Evolutionary conservation across 1,284 basidiomycete genomes (phyloP).

Genomic region (Cutaneotrichosporon sp.): DNA sequence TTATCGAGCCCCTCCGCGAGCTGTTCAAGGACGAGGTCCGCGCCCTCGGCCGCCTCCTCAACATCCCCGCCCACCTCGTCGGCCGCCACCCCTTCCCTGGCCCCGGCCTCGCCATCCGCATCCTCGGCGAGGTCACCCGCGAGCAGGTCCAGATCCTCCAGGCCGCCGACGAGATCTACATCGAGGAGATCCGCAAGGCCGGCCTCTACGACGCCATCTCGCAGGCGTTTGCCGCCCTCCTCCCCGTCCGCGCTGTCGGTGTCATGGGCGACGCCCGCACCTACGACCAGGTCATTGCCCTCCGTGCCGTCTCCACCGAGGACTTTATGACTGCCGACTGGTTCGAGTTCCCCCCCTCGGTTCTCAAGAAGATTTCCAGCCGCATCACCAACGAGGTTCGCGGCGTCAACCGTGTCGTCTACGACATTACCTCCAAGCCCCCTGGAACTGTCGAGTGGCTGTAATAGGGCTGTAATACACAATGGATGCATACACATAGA

Average conservation of each 20-base stretch:
- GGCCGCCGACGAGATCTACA: constrained; percentile 93
- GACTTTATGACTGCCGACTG: constrained; percentile 99
- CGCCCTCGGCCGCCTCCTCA: constrained; percentile 83
- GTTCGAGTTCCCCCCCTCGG: constrained; percentile 92
- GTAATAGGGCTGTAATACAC: constrained; percentile 22
- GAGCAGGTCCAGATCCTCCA: constrained; percentile 95
- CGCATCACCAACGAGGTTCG: constrained; percentile 91
- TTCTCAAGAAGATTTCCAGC: constrained; percentile 88
- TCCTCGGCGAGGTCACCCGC: constrained; percentile 89
- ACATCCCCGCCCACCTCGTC: constrained; percentile 90
- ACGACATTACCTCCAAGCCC: constrained; percentile 97
- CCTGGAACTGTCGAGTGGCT: constrained; percentile 65
- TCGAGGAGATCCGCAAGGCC: constrained; percentile 94
- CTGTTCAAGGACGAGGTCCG: constrained; percentile 99
- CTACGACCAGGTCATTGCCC: constrained; percentile 89
- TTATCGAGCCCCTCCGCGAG: constrained; percentile 96
- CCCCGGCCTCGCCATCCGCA: constrained; percentile 97
- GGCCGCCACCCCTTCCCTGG: constrained; percentile 99
- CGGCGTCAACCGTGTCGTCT: constrained; percentile 90
- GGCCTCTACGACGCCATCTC: constrained; percentile 91
- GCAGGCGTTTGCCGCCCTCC: constrained; percentile 94
- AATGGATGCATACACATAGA: constrained; percentile 15
- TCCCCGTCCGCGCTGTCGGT: constrained; percentile 96
- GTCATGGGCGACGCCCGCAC: constrained; percentile 98
- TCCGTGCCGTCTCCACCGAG: constrained; percentile 88